These are phyloP conservation scores for Populus alba DNA, from an alignment of 345 rosid species.

Conservation along the genomic window DNA sequence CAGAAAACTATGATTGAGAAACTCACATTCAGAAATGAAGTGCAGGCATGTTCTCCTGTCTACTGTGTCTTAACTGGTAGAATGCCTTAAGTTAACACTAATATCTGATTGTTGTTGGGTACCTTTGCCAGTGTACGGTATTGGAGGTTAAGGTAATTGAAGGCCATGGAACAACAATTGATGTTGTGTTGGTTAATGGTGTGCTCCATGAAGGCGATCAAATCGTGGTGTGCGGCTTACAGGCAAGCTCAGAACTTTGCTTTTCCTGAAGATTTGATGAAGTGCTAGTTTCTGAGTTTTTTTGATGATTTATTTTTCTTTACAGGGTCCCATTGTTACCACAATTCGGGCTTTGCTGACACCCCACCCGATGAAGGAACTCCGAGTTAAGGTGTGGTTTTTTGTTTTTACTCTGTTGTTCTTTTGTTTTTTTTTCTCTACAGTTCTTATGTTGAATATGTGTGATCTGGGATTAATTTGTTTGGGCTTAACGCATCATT, in stretches of 20 bases:
- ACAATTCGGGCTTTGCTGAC: constrained; percentile 80
- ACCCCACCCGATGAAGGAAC: constrained; percentile 99
- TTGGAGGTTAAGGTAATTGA: constrained; percentile 94
- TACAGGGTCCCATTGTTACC: constrained; percentile 88
- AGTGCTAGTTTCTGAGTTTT: constrained; percentile 4
- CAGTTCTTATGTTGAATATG: not conserved
- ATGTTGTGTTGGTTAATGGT: constrained; percentile 89
- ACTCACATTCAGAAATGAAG: constrained; percentile 71
- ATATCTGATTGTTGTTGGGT: constrained; percentile 26
- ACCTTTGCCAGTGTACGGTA: constrained; percentile 75
- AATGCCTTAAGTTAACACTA: not conserved
- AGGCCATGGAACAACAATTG: constrained; percentile 94
- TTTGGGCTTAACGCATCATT: not conserved
- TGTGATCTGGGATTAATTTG: not conserved
- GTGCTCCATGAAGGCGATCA: constrained; percentile 92
- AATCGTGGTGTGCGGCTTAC: constrained; percentile 90
- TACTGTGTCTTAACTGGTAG: not conserved
- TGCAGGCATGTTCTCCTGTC: constrained; percentile 51
- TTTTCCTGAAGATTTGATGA: constrained; percentile 3
- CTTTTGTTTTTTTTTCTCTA: not conserved
- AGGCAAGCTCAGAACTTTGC: constrained; percentile 48
- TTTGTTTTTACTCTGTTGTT: not conserved
- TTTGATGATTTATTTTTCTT: constrained; percentile 19
- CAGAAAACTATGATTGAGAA: constrained; percentile 96
- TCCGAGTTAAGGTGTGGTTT: constrained; percentile 72